Conservation (phyloP, 805 yeast genomes). For the Yarrowia yakushimensis region DNA sequence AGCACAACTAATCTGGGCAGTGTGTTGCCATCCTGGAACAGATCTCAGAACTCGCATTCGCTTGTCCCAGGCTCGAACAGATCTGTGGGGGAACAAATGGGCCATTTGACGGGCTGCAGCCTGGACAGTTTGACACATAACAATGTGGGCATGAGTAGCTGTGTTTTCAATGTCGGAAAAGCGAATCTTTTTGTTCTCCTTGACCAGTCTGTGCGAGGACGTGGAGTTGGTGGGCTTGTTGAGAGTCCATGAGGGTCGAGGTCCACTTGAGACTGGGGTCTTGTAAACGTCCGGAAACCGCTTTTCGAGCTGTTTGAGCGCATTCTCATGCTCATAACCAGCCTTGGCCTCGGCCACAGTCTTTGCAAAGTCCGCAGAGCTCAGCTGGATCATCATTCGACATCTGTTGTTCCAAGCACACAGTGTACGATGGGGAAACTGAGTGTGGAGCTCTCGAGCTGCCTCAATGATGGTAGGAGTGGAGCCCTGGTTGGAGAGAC, state of each 20-base stretch:
- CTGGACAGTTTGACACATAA: constrained; percentile 7
- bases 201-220: background rate
- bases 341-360: background rate
- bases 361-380: background rate
- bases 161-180: constrained; percentile 11
- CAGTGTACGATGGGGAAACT: constrained; percentile 11
- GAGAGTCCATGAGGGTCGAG: background rate
- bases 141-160: constrained; percentile 12
- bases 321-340: background rate
- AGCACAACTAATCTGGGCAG: background rate
- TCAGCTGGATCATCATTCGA: constrained; percentile 18
- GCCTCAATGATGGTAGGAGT: constrained; percentile 16
- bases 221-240: constrained; percentile 1
- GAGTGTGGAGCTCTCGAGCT: constrained; percentile 6
- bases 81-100: constrained; percentile 14
- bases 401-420: constrained; percentile 20
- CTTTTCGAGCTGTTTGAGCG: constrained; percentile 1
- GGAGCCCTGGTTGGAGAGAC: constrained; percentile 5
- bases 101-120: constrained; percentile 23
- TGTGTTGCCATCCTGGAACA: constrained; percentile 1
- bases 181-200: constrained; percentile 14
- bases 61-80: constrained; percentile 23
- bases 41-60: constrained; percentile 12
- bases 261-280: background rate
- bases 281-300: constrained; percentile 19